Evolutionary conservation across 2,329 filamentous ascomycete genomes (phyloP).

Genomic region (Fusarium odoratissimum): DNA sequence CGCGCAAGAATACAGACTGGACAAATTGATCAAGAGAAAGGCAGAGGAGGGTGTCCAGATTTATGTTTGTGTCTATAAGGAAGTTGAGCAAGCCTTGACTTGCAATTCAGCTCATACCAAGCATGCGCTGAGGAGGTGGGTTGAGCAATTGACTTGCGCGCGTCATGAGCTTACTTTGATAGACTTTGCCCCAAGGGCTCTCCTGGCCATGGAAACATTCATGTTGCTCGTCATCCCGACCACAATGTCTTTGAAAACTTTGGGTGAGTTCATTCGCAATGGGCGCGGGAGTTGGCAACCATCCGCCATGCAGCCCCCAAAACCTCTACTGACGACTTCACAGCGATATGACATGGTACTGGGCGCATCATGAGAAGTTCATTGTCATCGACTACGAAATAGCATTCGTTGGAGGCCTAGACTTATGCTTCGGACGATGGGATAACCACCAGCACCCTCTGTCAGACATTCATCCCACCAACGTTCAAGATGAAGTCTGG

Average conservation of each 20-base stretch:
- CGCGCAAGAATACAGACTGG: slow-evolving; percentile 88
- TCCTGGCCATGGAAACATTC: slow-evolving; percentile 89
- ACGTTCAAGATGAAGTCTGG: slow-evolving; percentile 85
- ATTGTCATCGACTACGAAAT: slow-evolving; percentile 92
- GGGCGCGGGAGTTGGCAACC: not conserved
- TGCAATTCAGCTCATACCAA: slow-evolving; percentile 97
- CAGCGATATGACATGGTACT: slow-evolving; percentile 83
- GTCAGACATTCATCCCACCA: slow-evolving; percentile 87
- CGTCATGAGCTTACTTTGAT: not conserved
- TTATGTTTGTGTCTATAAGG: slow-evolving; percentile 91
- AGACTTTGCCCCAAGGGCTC: slow-evolving; percentile 81
- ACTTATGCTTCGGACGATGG: slow-evolving; percentile 96
- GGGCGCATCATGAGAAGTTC: slow-evolving; percentile 98
- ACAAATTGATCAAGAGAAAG: slow-evolving; percentile 85
- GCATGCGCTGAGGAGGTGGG: slow-evolving; percentile 56
- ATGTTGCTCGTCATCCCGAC: slow-evolving; percentile 89
- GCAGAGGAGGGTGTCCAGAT: slow-evolving; percentile 96
- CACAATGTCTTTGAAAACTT: slow-evolving; percentile 93
- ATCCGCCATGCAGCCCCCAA: no score
- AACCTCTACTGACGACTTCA: not conserved
- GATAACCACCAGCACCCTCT: slow-evolving; percentile 87
- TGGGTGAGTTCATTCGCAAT: slow-evolving; percentile 60
- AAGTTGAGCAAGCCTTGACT: slow-evolving; percentile 82
- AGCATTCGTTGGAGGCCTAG: slow-evolving; percentile 93
- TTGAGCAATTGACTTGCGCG: not conserved